Evolutionary conservation across 73 alveolate genomes (phyloP).

Genomic region (Symbiodinium natans): DNA sequence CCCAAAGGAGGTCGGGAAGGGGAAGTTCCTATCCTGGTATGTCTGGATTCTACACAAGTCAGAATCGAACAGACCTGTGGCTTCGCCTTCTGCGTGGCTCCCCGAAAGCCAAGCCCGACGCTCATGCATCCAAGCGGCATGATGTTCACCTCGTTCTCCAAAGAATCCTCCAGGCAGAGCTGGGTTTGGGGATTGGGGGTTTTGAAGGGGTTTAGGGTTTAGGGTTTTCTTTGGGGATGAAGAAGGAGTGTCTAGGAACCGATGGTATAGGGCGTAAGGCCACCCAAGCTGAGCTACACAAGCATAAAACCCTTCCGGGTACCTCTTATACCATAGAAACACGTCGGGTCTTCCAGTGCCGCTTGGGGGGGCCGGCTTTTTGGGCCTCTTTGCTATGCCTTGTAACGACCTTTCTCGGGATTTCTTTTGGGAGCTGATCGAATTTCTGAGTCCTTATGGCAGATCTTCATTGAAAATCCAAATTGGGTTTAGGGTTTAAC

Average conservation of each 20-base stretch:
- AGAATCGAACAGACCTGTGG: no score
- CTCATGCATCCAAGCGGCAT: not conserved
- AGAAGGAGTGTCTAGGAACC: not conserved
- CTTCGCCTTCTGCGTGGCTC: no score
- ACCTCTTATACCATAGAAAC: not conserved
- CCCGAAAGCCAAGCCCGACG: no score
- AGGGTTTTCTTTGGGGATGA: not conserved
- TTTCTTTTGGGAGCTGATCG: not conserved
- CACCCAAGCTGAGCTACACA: not conserved
- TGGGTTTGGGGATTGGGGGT: not conserved
- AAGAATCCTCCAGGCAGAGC: constrained; percentile 8
- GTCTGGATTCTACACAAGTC: no score
- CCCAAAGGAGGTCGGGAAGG: no score
- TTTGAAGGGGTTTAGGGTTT: not conserved
- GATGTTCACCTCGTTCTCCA: constrained; percentile 91
- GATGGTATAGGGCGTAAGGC: not conserved
- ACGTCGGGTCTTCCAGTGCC: no score
- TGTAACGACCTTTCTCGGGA: not conserved
- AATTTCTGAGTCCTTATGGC: no score
- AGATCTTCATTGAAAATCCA: no score
- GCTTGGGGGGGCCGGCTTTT: no score
- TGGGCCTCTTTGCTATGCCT: not conserved
- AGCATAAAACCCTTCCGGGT: not conserved
- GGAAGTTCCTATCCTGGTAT: no score
- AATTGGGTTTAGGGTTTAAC: no score